Evolutionary conservation across 768 basidiomycete species (phyloP).

Genomic region (Hortiboletus campestris): DNA sequence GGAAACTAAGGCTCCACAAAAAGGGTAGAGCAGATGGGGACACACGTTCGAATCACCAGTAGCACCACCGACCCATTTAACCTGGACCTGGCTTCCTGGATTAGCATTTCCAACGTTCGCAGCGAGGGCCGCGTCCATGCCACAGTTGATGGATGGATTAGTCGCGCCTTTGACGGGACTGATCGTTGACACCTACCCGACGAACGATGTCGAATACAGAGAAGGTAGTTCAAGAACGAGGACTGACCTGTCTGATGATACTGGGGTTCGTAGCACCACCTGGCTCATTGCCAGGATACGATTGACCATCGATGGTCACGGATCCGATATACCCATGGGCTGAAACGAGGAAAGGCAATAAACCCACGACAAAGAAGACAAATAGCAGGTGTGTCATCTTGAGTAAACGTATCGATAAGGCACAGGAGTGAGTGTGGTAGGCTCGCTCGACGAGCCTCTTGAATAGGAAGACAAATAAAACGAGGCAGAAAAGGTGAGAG

Average conservation of each 20-base stretch:
- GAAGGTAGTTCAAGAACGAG: not conserved
- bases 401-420: not conserved
- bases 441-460: constrained; percentile 24
- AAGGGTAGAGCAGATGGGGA: not conserved
- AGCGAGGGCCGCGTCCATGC: constrained; percentile 50
- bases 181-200: constrained; percentile 33
- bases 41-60: constrained; percentile 38
- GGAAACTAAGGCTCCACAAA: not conserved
- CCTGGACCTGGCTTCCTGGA: constrained; percentile 52
- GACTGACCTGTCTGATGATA: constrained; percentile 42
- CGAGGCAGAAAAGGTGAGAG: not conserved
- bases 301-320: constrained; percentile 29
- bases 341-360: constrained; percentile 22
- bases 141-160: constrained; percentile 61
- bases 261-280: constrained; percentile 35
- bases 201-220: not conserved
- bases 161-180: constrained; percentile 53
- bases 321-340: constrained; percentile 33
- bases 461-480: constrained; percentile 9
- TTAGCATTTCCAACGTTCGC: constrained; percentile 51
- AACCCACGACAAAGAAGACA: constrained; percentile 5
- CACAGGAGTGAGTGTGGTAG: not conserved
- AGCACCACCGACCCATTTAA: constrained; percentile 51
- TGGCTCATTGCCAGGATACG: constrained; percentile 31
- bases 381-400: constrained; percentile 17